phyloP scores from a whole-genome alignment of 306 rosid species.

The Prunus mira region DNA sequence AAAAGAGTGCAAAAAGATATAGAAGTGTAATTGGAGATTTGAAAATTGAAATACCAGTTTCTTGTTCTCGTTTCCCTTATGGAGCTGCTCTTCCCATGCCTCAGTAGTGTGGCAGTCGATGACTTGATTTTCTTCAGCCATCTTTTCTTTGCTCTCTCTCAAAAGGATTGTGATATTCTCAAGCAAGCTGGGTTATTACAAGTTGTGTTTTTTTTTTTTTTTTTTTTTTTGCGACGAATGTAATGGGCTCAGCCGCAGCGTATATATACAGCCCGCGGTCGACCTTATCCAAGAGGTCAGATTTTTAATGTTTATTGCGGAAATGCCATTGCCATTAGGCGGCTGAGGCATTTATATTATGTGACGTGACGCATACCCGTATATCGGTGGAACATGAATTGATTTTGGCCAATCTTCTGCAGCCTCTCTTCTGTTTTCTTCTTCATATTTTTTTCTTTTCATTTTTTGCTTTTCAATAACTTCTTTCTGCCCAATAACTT shows the following conservation, averaged over 20 bases:
- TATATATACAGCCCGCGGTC: background rate
- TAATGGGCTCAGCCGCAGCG: background rate
- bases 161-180: background rate
- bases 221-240: background rate
- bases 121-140: conserved; percentile 49
- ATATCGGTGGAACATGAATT: background rate
- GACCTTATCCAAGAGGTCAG: background rate
- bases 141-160: background rate
- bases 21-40: too few relatives aligned
- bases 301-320: background rate
- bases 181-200: background rate
- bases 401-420: too few relatives aligned
- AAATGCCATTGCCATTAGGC: conserved; percentile 2
- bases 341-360: too few relatives aligned
- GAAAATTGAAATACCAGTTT: conserved; percentile 42
- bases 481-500: too few relatives aligned
- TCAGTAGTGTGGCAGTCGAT: conserved; percentile 43
- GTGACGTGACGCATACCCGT: background rate
- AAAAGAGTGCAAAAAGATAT: too few relatives aligned
- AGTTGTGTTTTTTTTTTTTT: too few relatives aligned
- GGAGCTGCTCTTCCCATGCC: conserved; percentile 46
- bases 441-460: too few relatives aligned
- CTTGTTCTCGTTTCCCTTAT: conserved; percentile 44
- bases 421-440: too few relatives aligned
- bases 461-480: too few relatives aligned